Conservation (phyloP, 176 grass and related monocot species). For the Bolboschoenus planiculmis region DNA sequence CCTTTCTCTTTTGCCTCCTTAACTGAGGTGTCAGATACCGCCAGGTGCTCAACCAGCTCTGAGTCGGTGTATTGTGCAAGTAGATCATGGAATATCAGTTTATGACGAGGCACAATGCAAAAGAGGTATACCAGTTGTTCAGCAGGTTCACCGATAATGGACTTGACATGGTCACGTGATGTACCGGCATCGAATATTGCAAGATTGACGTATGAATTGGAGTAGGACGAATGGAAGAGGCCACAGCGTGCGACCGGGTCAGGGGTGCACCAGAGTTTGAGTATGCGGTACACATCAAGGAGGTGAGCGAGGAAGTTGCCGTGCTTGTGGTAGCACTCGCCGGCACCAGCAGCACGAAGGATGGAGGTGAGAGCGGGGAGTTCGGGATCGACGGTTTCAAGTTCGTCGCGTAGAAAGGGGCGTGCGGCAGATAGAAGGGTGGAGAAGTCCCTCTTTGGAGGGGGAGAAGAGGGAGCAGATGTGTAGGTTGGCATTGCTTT, state of each 20-base stretch:
- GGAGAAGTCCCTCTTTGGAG: conserved; percentile 17
- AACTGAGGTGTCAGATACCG: conserved; percentile 33
- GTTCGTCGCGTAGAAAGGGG: conserved; percentile 49
- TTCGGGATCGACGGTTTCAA: conserved; percentile 36
- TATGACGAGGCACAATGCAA: conserved; percentile 42
- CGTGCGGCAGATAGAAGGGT: conserved; percentile 34
- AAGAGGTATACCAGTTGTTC: conserved; percentile 56
- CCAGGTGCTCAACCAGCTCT: conserved; percentile 37
- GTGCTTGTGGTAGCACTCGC: conserved; percentile 68
- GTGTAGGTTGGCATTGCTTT: conserved; percentile 13
- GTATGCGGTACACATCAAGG: conserved; percentile 38
- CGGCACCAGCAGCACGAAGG: conserved; percentile 41
- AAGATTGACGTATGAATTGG: conserved; percentile 62
- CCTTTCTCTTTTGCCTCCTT: conserved; percentile 22
- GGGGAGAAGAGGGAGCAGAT: neutral
- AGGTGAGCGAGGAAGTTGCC: conserved; percentile 49
- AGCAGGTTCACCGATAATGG: conserved; percentile 33
- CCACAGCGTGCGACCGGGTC: conserved; percentile 38
- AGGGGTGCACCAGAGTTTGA: conserved; percentile 40
- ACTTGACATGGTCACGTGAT: conserved; percentile 28
- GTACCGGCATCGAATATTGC: conserved; percentile 47
- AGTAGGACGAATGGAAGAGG: conserved; percentile 60
- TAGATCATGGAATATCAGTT: conserved; percentile 41
- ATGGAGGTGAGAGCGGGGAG: conserved; percentile 37
- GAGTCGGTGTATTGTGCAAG: conserved; percentile 42